These are phyloP conservation scores for Candida quercuum DNA, from an alignment of 805 yeast genomes.

Conservation along the genomic window DNA sequence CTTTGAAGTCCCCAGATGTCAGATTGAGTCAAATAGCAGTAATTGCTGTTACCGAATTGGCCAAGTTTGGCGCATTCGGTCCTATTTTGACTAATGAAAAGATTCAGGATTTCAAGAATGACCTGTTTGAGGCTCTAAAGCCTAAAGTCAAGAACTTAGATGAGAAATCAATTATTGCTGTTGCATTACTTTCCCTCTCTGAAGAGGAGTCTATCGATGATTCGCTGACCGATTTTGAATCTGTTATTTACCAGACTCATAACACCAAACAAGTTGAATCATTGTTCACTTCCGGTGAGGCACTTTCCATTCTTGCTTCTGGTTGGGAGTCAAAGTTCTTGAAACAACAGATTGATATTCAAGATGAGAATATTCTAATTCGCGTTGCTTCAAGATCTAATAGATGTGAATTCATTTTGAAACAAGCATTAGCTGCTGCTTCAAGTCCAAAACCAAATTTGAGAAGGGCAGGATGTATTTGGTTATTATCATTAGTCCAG, in stretches of 20 bases:
- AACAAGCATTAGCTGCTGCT: constrained; percentile 46
- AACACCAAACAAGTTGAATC: constrained; percentile 68
- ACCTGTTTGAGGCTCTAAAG: constrained; percentile 26
- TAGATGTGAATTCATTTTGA: constrained; percentile 32
- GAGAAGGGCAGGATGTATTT: constrained; percentile 73
- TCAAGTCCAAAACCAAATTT: constrained; percentile 65
- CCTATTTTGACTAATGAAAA: constrained; percentile 11
- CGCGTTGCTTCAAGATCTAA: constrained; percentile 8
- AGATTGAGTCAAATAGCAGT: constrained; percentile 15
- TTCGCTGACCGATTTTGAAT: constrained; percentile 25
- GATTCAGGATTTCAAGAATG: constrained; percentile 16
- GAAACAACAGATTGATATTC: constrained; percentile 48
- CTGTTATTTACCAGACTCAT: constrained; percentile 51
- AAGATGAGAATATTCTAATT: constrained; percentile 22
- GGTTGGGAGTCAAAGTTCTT: constrained; percentile 71
- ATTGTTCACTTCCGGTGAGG: constrained; percentile 79
- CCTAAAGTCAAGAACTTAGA: constrained; percentile 47
- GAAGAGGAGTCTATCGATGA: constrained; percentile 21
- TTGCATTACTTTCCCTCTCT: constrained; percentile 48
- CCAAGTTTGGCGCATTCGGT: constrained; percentile 33
- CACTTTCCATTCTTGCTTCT: constrained; percentile 60
- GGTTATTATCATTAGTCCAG: constrained; percentile 79
- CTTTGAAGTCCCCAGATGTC: constrained; percentile 8
- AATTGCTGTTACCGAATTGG: constrained; percentile 29
- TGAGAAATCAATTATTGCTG: constrained; percentile 52